A percentile compares a stretch with the other conserved stretches of the same genome.
Conservation (phyloP, 1,284 basidiomycete species). For the Naganishia sp. region DNA sequence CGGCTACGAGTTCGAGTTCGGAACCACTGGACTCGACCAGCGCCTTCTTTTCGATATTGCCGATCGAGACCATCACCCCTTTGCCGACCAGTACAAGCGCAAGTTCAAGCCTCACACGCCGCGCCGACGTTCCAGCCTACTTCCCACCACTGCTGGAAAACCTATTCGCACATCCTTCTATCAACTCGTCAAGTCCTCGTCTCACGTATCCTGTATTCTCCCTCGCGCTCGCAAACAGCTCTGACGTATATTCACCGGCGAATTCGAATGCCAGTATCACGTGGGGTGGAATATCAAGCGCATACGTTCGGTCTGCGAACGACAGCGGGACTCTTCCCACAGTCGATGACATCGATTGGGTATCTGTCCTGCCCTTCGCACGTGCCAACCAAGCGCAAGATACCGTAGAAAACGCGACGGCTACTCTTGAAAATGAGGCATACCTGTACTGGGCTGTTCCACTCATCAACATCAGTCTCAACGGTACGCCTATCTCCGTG, state of each 20-base stretch:
- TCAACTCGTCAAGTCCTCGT: slow-evolving; percentile 23
- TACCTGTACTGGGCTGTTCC: slow-evolving; percentile 81
- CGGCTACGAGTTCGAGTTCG: background rate
- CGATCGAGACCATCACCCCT: slow-evolving; percentile 21
- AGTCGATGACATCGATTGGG: slow-evolving; percentile 46
- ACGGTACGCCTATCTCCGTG: slow-evolving; percentile 61
- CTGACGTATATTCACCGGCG: slow-evolving; percentile 35
- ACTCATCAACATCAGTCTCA: slow-evolving; percentile 65
- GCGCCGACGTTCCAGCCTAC: slow-evolving; percentile 36
- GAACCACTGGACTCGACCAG: background rate
- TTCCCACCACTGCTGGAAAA: slow-evolving; percentile 45
- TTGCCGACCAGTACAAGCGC: slow-evolving; percentile 30
- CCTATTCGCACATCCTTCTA: slow-evolving; percentile 34
- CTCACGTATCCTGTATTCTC: slow-evolving; percentile 46
- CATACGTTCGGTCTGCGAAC: slow-evolving; percentile 38
- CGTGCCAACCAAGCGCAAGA: background rate
- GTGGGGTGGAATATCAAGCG: slow-evolving; percentile 45
- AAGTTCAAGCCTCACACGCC: slow-evolving; percentile 11
- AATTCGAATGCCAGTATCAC: slow-evolving; percentile 41
- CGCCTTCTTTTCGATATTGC: slow-evolving; percentile 31
- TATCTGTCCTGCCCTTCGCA: slow-evolving; percentile 45
- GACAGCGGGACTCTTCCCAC: slow-evolving; percentile 31
- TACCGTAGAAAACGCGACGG: slow-evolving; percentile 10
- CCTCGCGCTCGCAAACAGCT: slow-evolving; percentile 40
- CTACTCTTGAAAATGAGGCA: slow-evolving; percentile 42